phyloP scores from a whole-genome alignment of 1,284 basidiomycete species.

The Lentinula novae-zelandiae region DNA sequence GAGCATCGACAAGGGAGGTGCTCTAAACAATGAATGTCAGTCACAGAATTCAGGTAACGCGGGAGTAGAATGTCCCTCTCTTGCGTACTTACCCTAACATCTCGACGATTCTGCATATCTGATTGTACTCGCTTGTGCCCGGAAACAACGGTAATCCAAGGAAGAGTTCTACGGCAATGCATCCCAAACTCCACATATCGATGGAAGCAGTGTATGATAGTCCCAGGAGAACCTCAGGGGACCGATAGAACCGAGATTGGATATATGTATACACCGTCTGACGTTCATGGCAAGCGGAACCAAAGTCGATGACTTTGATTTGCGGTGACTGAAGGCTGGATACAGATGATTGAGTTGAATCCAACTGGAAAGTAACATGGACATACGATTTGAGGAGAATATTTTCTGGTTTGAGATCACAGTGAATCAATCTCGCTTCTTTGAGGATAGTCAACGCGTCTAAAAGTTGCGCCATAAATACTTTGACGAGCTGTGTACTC shows the following conservation, averaged over 20 bases:
- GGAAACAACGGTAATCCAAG: slow-evolving; percentile 95
- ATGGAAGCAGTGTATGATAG: slow-evolving; percentile 93
- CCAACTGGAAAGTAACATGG: slow-evolving; percentile 8
- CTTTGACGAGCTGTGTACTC: slow-evolving; percentile 94
- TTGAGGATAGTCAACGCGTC: slow-evolving; percentile 93
- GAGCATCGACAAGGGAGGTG: slow-evolving; percentile 91
- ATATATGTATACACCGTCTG: slow-evolving; percentile 99
- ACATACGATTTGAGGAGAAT: slow-evolving; percentile 89
- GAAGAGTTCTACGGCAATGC: slow-evolving; percentile 98
- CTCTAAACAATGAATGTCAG: slow-evolving; percentile 35
- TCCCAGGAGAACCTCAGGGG: slow-evolving; percentile 94
- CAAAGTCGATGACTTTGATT: slow-evolving; percentile 99
- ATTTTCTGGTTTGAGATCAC: slow-evolving; percentile 97
- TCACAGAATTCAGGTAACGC: background rate
- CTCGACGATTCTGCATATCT: slow-evolving; percentile 93
- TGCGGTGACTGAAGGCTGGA: slow-evolving; percentile 90
- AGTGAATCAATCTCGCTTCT: slow-evolving; percentile 94
- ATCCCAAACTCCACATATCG: slow-evolving; percentile 95
- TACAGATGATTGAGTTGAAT: slow-evolving; percentile 10
- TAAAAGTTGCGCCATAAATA: slow-evolving; percentile 94
- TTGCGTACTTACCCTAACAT: slow-evolving; percentile 84
- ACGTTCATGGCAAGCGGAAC: slow-evolving; percentile 96
- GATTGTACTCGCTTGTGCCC: slow-evolving; percentile 99
- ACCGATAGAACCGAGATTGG: slow-evolving; percentile 97
- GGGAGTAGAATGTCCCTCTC: background rate